A percentile compares a stretch with the other conserved stretches of the same genome.
phyloP scores from a whole-genome alignment of 352 stramenopile genomes.

The Pythium brachiatum region DNA sequence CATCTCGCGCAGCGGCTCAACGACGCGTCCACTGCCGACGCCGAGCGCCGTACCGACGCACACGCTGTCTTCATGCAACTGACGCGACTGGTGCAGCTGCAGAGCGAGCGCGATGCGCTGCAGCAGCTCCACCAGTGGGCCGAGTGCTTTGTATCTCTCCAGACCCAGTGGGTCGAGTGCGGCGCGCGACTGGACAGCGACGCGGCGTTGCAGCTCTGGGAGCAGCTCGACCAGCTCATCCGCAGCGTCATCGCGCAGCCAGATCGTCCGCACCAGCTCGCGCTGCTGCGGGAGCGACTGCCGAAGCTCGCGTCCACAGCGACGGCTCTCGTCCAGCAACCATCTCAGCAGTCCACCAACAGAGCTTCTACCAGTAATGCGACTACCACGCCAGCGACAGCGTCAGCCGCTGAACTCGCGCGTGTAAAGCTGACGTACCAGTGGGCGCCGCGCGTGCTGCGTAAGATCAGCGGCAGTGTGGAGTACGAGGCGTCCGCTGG shows the following conservation, averaged over 20 bases:
- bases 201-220: conserved; percentile 16
- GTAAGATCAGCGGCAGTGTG: conserved; percentile 17
- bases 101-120: conserved; percentile 8
- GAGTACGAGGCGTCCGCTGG: conserved; percentile 11
- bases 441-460: conserved; percentile 21
- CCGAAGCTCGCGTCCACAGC: conserved; percentile 6
- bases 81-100: neutral
- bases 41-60: neutral
- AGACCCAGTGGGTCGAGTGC: conserved; percentile 24
- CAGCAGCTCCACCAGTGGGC: conserved; percentile 15
- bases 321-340: neutral
- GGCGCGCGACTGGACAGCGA: conserved; percentile 11
- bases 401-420: neutral
- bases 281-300: conserved; percentile 10
- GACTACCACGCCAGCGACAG: neutral
- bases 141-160: conserved; percentile 15
- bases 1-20: conserved; percentile 11
- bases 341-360: conserved; percentile 1
- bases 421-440: conserved; percentile 21
- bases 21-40: neutral
- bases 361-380: neutral
- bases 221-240: conserved; percentile 18
- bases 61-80: neutral
- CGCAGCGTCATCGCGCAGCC: neutral
- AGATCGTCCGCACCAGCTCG: conserved; percentile 9